phyloP scores from a whole-genome alignment of 345 rosid species.

The Ceriops decandra region DNA sequence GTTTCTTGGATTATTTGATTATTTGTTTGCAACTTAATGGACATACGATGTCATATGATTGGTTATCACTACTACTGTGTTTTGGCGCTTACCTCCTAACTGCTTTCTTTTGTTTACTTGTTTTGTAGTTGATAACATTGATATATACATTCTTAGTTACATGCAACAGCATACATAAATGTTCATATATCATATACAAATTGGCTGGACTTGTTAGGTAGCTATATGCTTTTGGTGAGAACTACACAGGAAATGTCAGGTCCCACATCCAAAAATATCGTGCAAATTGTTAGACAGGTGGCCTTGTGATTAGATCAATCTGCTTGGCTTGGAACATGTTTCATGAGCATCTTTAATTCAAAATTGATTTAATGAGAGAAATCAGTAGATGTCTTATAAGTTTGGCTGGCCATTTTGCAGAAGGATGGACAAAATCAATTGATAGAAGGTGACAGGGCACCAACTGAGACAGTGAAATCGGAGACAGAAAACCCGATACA shows the following conservation, averaged over 20 bases:
- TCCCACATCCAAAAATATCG: too few species aligned
- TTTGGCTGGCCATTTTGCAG: constrained; percentile 12
- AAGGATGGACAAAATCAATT: constrained; percentile 19
- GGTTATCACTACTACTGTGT: not conserved
- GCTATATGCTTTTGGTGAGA: too few species aligned
- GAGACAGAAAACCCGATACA: constrained; percentile 11
- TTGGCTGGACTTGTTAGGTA: too few species aligned
- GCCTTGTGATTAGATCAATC: too few species aligned
- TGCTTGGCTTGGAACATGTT: not conserved
- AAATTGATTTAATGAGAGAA: not conserved
- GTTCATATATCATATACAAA: too few species aligned
- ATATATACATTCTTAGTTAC: too few species aligned
- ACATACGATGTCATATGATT: not conserved
- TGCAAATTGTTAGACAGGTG: too few species aligned
- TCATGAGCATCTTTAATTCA: not conserved
- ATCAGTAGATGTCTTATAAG: not conserved
- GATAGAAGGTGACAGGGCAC: constrained; percentile 3
- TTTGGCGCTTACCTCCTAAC: not conserved
- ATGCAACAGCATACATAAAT: too few species aligned
- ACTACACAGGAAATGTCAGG: too few species aligned
- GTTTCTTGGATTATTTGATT: not conserved
- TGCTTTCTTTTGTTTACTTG: not conserved
- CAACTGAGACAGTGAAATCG: constrained; percentile 14
- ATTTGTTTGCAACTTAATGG: not conserved
- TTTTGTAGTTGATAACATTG: not conserved